phyloP scores from a whole-genome alignment of 176 grass and related monocot genomes.

The Oryza rufipogon region DNA sequence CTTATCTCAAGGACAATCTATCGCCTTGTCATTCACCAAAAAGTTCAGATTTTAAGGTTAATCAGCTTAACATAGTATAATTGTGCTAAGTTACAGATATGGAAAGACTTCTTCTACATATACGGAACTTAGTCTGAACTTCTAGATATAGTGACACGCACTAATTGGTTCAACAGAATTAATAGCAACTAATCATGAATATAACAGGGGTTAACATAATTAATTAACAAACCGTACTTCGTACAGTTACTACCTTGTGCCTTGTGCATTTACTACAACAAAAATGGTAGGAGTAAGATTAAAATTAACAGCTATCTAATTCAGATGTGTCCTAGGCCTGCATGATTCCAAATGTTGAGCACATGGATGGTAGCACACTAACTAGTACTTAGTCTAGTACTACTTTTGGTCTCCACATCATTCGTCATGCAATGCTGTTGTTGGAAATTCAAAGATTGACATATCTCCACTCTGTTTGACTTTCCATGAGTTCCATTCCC shows the following conservation, averaged over 20 bases:
- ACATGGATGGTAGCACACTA: neutral
- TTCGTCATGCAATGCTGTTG: neutral
- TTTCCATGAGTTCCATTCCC: no score
- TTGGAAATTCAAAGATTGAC: neutral
- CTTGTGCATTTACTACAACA: neutral
- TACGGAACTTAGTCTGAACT: neutral
- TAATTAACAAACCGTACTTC: neutral
- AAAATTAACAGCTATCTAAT: neutral
- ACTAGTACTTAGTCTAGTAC: neutral
- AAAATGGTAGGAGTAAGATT: neutral
- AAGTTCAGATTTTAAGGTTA: neutral
- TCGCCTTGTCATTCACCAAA: neutral
- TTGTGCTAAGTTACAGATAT: neutral
- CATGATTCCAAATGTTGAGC: neutral
- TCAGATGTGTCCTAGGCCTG: neutral
- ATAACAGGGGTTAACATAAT: neutral
- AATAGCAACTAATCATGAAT: neutral
- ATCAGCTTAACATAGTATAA: neutral
- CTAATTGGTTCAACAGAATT: neutral
- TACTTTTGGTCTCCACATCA: neutral
- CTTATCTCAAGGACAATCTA: neutral
- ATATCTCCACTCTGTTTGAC: neutral
- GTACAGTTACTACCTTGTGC: neutral
- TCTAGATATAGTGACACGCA: neutral
- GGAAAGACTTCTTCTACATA: neutral